Base-by-base conservation (phyloP, 2,329 filamentous ascomycete species). In the Celoporthe dispersa region DNA sequence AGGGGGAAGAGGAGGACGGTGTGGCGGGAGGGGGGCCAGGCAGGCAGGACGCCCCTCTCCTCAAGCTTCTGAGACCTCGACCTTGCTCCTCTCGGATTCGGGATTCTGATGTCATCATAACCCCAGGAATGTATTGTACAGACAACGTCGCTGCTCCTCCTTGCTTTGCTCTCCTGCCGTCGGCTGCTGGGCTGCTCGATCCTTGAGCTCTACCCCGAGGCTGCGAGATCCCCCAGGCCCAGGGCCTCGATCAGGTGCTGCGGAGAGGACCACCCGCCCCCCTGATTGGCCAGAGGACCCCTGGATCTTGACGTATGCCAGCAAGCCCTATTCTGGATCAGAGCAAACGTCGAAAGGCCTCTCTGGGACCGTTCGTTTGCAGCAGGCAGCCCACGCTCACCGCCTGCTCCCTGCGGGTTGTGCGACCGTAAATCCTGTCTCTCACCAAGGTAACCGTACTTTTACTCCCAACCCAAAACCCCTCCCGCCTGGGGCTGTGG, bases 41-140 rank as follows among this genome's bases (percentile, higher is more conserved):
- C 44, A 48, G 9, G 22, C 19, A 48, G n/a, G 11, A 48, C 19
- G 44, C 44, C n/a, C 19, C 51, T 28, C 51, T 53, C 51, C n/a
- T n/a, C n/a, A n/a, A 62, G 59, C 44, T 48, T 61, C 59, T 67
- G 57, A 67, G 59, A 67, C 66, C 39, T n/a, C n/a, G n/a, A n/a
- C n/a, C n/a, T n/a, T 63, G 44, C 33, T 62, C 66, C 62, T 62
- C 35, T 62, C 37, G 33, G 37, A 53, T 35, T 41, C 41, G 62
- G 48, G 28, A 25, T 31, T 55, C 25, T 55, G 48, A 25, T 37
- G 22, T 65, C 63, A 55, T 65, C 48, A 7, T n/a, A 22, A 48
- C 44, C 44, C 6, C 22, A 48, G 44, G 44, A 48, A 48, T 48
- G 44, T n/a, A 48, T n/a, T n/a, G n/a, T n/a, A n/a, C n/a, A n/a